A percentile compares a stretch with the other conserved stretches of the same genome.
Evolutionary conservation across 768 basidiomycete species (phyloP).

Genomic region (Mrakia gelida): DNA sequence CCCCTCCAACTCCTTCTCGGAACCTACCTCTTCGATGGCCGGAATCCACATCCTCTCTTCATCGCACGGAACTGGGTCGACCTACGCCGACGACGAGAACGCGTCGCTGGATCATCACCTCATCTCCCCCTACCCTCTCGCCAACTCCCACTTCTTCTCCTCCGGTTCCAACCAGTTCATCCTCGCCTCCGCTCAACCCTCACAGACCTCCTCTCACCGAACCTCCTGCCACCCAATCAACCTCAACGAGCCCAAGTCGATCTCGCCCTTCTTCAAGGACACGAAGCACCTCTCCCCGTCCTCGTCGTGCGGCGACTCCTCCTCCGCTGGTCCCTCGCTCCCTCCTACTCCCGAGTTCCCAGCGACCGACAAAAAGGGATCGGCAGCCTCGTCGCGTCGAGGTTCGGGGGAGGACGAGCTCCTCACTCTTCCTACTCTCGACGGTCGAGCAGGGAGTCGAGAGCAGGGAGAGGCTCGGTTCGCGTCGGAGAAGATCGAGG

Average conservation of each 20-base stretch:
- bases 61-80: neutral
- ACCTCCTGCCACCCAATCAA: neutral
- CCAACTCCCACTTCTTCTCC: neutral
- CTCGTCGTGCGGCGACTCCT: neutral
- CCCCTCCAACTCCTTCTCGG: neutral
- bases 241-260: neutral
- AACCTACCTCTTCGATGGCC: neutral
- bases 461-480: neutral
- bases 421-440: constrained; percentile 2
- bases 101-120: neutral
- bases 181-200: neutral
- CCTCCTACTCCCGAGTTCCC: neutral
- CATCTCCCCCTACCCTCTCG: neutral
- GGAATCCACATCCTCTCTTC: constrained; percentile 3
- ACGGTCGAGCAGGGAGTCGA: neutral
- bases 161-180: neutral
- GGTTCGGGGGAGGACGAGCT: neutral
- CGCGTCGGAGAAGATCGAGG: neutral
- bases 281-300: neutral
- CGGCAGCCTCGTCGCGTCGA: neutral
- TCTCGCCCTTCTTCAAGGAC: neutral
- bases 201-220: neutral
- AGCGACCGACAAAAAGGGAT: neutral
- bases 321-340: neutral
- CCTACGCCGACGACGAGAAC: neutral